A percentile compares a stretch with the other conserved stretches of the same genome.
phyloP scores from a whole-genome alignment of 2,329 filamentous ascomycete species.

The Sordariomycetes sp. region DNA sequence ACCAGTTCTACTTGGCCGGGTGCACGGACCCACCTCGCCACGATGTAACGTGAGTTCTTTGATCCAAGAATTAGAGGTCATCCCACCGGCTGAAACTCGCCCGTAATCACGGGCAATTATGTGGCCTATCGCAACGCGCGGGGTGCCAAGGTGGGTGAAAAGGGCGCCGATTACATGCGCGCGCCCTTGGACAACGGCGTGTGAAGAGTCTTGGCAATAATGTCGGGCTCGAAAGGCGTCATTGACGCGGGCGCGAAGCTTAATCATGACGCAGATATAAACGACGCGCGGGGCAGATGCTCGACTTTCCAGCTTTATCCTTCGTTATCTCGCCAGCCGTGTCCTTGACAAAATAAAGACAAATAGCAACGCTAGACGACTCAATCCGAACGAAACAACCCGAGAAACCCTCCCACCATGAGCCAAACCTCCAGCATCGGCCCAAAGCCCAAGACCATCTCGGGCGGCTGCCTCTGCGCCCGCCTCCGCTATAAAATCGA shows the following conservation, averaged over 20 bases:
- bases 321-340: neutral
- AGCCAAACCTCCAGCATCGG: neutral
- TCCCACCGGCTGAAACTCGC: no score
- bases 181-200: no score
- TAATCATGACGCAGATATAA: neutral
- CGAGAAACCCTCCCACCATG: neutral
- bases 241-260: neutral
- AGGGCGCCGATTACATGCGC: no score
- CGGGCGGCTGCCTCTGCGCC: conserved; percentile 38
- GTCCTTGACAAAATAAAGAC: neutral
- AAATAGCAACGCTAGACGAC: neutral
- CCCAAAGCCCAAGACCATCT: conserved; percentile 19
- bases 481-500: conserved; percentile 32
- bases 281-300: neutral
- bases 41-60: no score
- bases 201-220: neutral
- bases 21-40: no score
- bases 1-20: no score
- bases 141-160: no score
- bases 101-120: no score
- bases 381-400: neutral
- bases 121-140: no score
- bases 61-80: no score
- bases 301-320: neutral
- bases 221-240: neutral